phyloP scores from a whole-genome alignment of 2,329 filamentous ascomycete genomes.

The Ceratocystis destructans region DNA sequence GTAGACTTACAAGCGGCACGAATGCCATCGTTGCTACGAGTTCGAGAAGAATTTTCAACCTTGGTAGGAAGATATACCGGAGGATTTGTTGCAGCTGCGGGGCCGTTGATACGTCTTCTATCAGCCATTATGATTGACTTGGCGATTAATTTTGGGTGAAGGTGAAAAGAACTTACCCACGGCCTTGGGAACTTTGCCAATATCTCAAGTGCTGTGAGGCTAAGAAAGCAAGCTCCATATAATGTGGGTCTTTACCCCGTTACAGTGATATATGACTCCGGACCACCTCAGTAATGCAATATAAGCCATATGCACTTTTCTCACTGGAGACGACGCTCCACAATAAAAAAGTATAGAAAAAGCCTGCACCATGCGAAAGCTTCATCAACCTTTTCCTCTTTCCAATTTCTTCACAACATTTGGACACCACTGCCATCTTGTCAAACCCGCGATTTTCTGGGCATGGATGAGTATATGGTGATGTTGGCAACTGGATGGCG shows the following conservation, averaged over 20 bases:
- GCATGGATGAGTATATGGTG: background rate
- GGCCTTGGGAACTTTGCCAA: background rate
- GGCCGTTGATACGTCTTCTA: slow-evolving; percentile 80
- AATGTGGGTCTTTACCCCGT: background rate
- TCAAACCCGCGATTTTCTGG: background rate
- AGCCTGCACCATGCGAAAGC: background rate
- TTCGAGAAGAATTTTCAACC: slow-evolving; percentile 30
- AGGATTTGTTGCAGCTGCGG: slow-evolving; percentile 59
- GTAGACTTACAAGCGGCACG: slow-evolving; percentile 66
- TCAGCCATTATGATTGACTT: slow-evolving; percentile 49
- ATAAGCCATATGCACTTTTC: slow-evolving; percentile 11
- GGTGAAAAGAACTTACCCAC: background rate
- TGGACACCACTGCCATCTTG: no score
- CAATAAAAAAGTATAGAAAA: slow-evolving; percentile 16
- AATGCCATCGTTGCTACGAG: slow-evolving; percentile 53
- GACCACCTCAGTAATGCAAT: background rate
- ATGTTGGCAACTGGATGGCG: background rate
- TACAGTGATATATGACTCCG: background rate
- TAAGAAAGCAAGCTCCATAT: background rate
- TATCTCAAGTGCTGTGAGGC: background rate
- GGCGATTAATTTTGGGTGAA: background rate
- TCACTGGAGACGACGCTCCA: background rate
- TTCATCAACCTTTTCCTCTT: background rate
- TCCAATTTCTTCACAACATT: background rate
- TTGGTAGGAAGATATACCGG: slow-evolving; percentile 51